Percentiles rank a stretch among this genome's conserved stretches.
These are phyloP conservation scores for Rubia tinctorum DNA, from an alignment of 305 asterid species.

Conservation along the genomic window DNA sequence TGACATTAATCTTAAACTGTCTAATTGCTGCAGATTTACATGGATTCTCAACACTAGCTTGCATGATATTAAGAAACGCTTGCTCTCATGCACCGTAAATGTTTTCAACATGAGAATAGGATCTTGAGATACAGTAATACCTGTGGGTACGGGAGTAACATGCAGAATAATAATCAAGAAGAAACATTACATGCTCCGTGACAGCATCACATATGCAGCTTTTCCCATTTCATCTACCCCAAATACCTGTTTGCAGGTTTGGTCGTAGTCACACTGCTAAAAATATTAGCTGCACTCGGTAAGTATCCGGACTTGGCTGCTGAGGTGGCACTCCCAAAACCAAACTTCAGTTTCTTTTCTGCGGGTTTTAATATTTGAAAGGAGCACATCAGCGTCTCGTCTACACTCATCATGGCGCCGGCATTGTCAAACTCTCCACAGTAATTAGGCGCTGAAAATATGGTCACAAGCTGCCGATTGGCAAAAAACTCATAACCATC, in stretches of 20 bases:
- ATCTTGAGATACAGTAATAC: neutral
- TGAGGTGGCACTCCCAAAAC: constrained; percentile 29
- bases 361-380: constrained; percentile 40
- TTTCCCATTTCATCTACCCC: constrained; percentile 18
- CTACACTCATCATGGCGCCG: too few species aligned
- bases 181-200: too few species aligned
- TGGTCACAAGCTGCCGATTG: constrained; percentile 34
- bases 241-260: constrained; percentile 21
- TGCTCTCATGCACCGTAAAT: neutral
- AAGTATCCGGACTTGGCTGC: constrained; percentile 22
- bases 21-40: constrained; percentile 6
- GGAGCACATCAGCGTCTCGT: constrained; percentile 40
- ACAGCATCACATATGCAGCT: neutral
- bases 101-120: neutral
- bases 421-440: too few species aligned
- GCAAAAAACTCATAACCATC: constrained; percentile 44
- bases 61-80: neutral
- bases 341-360: constrained; percentile 27
- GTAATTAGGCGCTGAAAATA: too few species aligned
- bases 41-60: neutral
- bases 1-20: neutral
- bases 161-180: too few species aligned
- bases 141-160: too few species aligned
- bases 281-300: constrained; percentile 1
- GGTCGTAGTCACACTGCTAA: constrained; percentile 15